Conservation (phyloP, 164 flowering plant genomes). For the Piper betle region DNA sequence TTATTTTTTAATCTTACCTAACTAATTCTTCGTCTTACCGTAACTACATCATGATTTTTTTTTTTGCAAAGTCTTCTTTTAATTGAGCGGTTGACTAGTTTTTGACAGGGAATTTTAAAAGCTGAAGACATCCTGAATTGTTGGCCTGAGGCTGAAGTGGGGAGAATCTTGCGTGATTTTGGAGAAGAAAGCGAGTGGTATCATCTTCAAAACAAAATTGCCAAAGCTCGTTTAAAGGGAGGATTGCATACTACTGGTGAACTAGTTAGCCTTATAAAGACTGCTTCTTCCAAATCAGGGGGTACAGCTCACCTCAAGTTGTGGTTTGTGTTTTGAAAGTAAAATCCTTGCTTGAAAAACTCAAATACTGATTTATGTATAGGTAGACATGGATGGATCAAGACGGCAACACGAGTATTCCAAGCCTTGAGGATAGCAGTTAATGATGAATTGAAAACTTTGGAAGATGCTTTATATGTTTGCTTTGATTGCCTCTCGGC, state of each 20-base stretch:
- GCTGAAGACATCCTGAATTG: constrained; percentile 83
- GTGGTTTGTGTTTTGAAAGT: constrained; percentile 8
- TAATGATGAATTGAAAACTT: constrained; percentile 71
- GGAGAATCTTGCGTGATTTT: constrained; percentile 69
- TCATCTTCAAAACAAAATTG: constrained; percentile 55
- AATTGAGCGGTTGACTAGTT: constrained; percentile 35
- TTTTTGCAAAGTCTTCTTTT: not conserved
- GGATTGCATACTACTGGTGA: constrained; percentile 1
- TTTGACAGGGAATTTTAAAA: constrained; percentile 71
- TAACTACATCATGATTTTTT: not conserved
- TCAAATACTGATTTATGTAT: constrained; percentile 8
- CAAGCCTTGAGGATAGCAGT: constrained; percentile 96
- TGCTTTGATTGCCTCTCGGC: constrained; percentile 75
- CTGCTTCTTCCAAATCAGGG: constrained; percentile 1
- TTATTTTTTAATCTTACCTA: too few relatives aligned
- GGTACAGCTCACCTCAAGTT: not conserved
- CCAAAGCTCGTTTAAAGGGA: constrained; percentile 47
- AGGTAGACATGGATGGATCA: constrained; percentile 97
- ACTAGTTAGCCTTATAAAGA: not conserved
- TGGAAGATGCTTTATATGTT: constrained; percentile 54
- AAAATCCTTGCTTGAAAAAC: not conserved
- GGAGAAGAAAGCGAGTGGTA: constrained; percentile 94
- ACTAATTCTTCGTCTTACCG: not conserved
- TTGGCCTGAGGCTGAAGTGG: constrained; percentile 91
- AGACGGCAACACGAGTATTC: constrained; percentile 90